Conservation (phyloP, 352 stramenopile species). For the Phytophthora sp. region DNA sequence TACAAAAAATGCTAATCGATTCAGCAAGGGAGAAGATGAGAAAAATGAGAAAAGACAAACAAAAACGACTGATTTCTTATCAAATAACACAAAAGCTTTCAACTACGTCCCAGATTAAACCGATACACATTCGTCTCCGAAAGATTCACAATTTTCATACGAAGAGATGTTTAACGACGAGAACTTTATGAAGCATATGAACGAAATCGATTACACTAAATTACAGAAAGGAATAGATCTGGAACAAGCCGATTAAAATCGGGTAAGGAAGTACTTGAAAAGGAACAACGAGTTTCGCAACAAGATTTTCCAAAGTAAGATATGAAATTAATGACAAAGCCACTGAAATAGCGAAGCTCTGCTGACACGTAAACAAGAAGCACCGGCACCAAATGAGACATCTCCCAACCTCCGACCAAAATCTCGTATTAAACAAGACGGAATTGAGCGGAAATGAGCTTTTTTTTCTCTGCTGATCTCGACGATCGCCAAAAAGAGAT, state of each 20-base stretch:
- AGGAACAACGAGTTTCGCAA: not conserved
- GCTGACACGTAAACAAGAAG: not conserved
- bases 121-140: too few relatives aligned
- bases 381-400: not conserved
- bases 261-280: not conserved
- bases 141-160: too few relatives aligned
- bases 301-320: not conserved
- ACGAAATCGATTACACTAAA: constrained; percentile 5
- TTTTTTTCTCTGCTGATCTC: too few relatives aligned
- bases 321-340: not conserved
- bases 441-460: not conserved
- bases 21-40: too few relatives aligned
- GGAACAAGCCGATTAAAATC: not conserved
- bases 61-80: too few relatives aligned
- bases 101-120: too few relatives aligned
- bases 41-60: too few relatives aligned
- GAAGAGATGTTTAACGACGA: too few relatives aligned
- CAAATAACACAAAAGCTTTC: too few relatives aligned
- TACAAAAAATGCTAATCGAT: too few relatives aligned
- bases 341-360: not conserved
- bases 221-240: not conserved
- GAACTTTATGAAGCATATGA: constrained; percentile 4
- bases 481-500: not conserved
- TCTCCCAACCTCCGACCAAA: not conserved
- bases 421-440: not conserved